A percentile compares a stretch with the other conserved stretches of the same genome.
These are phyloP conservation scores for Posidonia oceanica DNA, from an alignment of 116 monocot species.

Conservation along the genomic window DNA sequence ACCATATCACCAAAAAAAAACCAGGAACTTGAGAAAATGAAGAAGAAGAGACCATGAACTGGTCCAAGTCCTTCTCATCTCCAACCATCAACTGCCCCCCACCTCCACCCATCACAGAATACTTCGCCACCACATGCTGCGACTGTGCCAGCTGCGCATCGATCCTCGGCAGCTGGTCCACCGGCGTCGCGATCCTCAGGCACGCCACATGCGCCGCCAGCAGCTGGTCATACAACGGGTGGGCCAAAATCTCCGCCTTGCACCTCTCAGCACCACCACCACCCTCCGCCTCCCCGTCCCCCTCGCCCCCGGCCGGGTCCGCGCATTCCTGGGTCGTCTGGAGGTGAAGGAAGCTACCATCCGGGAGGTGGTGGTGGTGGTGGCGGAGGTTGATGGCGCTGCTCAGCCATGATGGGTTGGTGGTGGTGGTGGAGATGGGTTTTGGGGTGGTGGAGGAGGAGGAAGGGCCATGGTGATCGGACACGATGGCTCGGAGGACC, in stretches of 20 bases:
- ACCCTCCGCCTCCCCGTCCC: constrained; percentile 10
- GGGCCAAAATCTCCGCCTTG: constrained; percentile 73
- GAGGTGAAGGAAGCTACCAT: constrained; percentile 75
- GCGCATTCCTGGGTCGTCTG: constrained; percentile 25
- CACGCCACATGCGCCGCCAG: constrained; percentile 82
- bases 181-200: constrained; percentile 74
- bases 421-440: constrained; percentile 6
- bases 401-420: constrained; percentile 49
- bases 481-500: constrained; percentile 15
- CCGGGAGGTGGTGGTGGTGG: not conserved
- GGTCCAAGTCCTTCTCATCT: constrained; percentile 70
- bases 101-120: constrained; percentile 35
- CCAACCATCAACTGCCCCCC: constrained; percentile 22
- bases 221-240: constrained; percentile 88
- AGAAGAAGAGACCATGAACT: constrained; percentile 44
- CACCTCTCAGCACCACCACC: constrained; percentile 41
- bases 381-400: constrained; percentile 48
- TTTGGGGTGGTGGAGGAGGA: constrained; percentile 6
- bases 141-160: constrained; percentile 77
- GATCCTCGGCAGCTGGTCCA: constrained; percentile 87
- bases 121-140: constrained; percentile 66
- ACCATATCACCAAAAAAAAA: not conserved
- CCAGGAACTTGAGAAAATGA: not conserved
- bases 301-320: constrained; percentile 6
- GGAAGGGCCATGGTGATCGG: not conserved